Evolutionary conservation across 345 rosid species (phyloP), one percentile per base, ranked within the genome.

Genomic region (Hevea brasiliensis): DNA sequence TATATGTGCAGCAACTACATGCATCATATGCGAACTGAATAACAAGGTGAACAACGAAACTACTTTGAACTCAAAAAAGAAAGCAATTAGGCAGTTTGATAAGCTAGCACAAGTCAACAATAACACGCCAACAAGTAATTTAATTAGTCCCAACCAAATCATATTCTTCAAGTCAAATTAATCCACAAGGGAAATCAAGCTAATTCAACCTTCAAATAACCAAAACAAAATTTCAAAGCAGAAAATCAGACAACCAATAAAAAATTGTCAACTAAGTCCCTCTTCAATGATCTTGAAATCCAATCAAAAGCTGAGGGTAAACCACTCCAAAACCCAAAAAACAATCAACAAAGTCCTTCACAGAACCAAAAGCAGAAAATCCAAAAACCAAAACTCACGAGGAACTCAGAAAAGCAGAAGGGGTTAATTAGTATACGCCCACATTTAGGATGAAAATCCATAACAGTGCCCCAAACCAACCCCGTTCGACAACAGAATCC

Each of bases 61-160:
- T 35, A 57, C 54, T 48, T 40, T 62, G 68, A 57, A 44, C 68
- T 41, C 32, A 8, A 62, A 50, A 50, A 56, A 51, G 35, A 56
- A 60, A 44, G 32, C 45, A 21, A 15, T 51, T 21, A 14, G 11
- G 8, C 5, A 61, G 42, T 57, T 56, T 20, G 37, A 45, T 48
- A 65, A 51, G 23, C 45, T 24, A 74, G 47, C 47, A 48, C 65
- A 67, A 56, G 51, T 24, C 37, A 57, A 29, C 2, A 21, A 20
- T 20, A 65, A 40, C 9, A 70, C n/a, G 15, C 21, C 21, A 26
- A 60, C 8, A 53, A 11, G 63, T 13, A 56, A 63, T 18, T 45
- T 35, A 78, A 58, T 60, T 77, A 63, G 74, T n/a, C 69, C 40
- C 55, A 72, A 63, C 68, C 78, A 79, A 68, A 65, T 45, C 64